A percentile compares a stretch with the other conserved stretches of the same genome.
Evolutionary conservation across 2,329 filamentous ascomycete genomes (phyloP).

Genomic region (Penicillium italicum): DNA sequence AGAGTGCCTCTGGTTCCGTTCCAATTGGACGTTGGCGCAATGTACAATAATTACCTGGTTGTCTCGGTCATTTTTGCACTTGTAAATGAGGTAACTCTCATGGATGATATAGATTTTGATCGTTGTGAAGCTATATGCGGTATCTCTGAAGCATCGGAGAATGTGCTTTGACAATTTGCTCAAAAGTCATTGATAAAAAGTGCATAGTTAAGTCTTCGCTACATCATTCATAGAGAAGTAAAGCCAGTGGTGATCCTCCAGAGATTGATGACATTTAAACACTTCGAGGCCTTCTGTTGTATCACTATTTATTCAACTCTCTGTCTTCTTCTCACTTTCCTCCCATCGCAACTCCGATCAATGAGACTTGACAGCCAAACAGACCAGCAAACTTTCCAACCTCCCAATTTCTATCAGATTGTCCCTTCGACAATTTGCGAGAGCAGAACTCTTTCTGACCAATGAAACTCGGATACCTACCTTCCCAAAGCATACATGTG

Average conservation of each 20-base stretch:
- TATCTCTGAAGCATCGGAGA: neutral
- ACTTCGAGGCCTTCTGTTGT: neutral
- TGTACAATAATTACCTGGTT: neutral
- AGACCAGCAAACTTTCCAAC: neutral
- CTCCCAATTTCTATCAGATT: neutral
- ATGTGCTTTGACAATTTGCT: neutral
- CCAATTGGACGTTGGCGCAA: neutral
- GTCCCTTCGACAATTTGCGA: neutral
- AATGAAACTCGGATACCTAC: neutral
- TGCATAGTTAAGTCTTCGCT: neutral
- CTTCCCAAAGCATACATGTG: neutral
- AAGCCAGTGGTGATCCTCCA: neutral
- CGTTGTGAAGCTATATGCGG: neutral
- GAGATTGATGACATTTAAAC: neutral
- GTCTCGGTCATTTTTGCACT: neutral
- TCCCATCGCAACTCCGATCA: neutral
- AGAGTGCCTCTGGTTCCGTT: neutral
- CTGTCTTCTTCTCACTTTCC: neutral
- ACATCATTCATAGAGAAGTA: neutral
- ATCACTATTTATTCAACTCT: neutral
- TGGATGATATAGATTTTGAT: neutral
- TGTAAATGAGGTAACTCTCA: neutral
- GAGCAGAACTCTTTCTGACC: neutral
- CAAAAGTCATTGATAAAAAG: neutral
- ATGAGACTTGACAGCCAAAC: neutral